Evolutionary conservation across 1,284 basidiomycete species (phyloP).

Genomic region (Tylopilus sp.): DNA sequence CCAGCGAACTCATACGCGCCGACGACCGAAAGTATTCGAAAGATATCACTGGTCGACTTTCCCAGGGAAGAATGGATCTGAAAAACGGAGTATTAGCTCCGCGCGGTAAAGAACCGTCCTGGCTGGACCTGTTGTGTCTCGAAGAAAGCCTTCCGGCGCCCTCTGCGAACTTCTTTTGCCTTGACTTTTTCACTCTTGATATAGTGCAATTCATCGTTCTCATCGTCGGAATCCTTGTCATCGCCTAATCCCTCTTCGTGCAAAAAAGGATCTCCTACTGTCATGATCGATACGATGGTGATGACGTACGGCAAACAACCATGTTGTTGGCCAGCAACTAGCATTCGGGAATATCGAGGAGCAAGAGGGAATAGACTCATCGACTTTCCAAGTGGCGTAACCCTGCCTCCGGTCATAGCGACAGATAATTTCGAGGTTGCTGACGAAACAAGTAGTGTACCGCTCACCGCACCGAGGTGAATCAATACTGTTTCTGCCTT

Average conservation of each 20-base stretch:
- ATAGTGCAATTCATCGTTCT: constrained; percentile 46
- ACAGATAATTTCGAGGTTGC: constrained; percentile 14
- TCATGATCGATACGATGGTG: constrained; percentile 85
- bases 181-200: constrained; percentile 57
- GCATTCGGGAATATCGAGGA: constrained; percentile 91
- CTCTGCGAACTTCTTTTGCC: constrained; percentile 63
- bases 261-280: constrained; percentile 94
- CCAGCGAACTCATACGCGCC: constrained; percentile 95
- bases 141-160: constrained; percentile 72
- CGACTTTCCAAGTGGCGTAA: constrained; percentile 83
- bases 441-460: constrained; percentile 34
- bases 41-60: constrained; percentile 80
- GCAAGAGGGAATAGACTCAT: constrained; percentile 95
- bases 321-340: constrained; percentile 88
- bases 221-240: constrained; percentile 46
- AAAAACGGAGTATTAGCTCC: constrained; percentile 9
- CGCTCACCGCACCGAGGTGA: constrained; percentile 78
- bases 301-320: constrained; percentile 90
- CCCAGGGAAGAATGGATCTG: constrained; percentile 81
- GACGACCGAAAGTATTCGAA: constrained; percentile 85
- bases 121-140: constrained; percentile 65
- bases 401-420: constrained; percentile 49
- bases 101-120: neutral
- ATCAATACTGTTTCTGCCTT: constrained; percentile 81
- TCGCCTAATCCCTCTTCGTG: constrained; percentile 66